Conservation (phyloP, 2,329 filamentous ascomycete species). For the Clonostachys sp. region DNA sequence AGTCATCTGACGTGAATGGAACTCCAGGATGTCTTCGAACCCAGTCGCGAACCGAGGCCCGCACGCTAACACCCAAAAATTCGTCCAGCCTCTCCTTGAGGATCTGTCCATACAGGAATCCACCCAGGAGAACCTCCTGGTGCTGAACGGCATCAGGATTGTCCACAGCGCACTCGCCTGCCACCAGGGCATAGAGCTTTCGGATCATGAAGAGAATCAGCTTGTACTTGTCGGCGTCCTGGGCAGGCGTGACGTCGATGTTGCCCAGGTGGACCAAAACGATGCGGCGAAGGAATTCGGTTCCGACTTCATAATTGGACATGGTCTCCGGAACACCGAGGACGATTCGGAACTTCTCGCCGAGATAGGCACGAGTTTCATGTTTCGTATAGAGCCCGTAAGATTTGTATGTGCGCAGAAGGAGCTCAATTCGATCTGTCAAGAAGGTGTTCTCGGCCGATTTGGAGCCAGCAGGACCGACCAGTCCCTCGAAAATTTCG, state of each 20-base stretch:
- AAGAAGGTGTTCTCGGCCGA: slow-evolving; percentile 86
- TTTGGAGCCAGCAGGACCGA: slow-evolving; percentile 72
- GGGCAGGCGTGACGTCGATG: slow-evolving; percentile 73
- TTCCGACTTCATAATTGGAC: slow-evolving; percentile 83
- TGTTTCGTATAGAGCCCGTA: slow-evolving; percentile 80
- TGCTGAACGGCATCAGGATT: slow-evolving; percentile 97
- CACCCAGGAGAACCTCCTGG: slow-evolving; percentile 89
- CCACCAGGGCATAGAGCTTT: slow-evolving; percentile 89
- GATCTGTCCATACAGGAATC: slow-evolving; percentile 92
- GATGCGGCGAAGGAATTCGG: slow-evolving; percentile 84
- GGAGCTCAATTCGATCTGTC: slow-evolving; percentile 86
- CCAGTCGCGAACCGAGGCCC: slow-evolving; percentile 51
- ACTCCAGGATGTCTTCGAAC: slow-evolving; percentile 52
- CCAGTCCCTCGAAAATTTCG: slow-evolving; percentile 91
- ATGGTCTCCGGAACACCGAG: slow-evolving; percentile 79
- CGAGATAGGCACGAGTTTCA: slow-evolving; percentile 81
- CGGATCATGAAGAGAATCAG: slow-evolving; percentile 94
- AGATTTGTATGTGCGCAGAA: slow-evolving; percentile 88
- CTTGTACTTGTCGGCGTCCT: slow-evolving; percentile 90
- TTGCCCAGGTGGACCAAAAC: slow-evolving; percentile 90
- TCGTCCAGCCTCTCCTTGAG: slow-evolving; percentile 93
- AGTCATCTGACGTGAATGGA: slow-evolving; percentile 72
- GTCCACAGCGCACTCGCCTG: slow-evolving; percentile 87
- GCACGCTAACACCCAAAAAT: slow-evolving; percentile 59
- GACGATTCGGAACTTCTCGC: slow-evolving; percentile 85